A percentile compares a stretch with the other conserved stretches of the same genome.
phyloP scores from a whole-genome alignment of 2,329 filamentous ascomycete species.

The Aulographum hederae region DNA sequence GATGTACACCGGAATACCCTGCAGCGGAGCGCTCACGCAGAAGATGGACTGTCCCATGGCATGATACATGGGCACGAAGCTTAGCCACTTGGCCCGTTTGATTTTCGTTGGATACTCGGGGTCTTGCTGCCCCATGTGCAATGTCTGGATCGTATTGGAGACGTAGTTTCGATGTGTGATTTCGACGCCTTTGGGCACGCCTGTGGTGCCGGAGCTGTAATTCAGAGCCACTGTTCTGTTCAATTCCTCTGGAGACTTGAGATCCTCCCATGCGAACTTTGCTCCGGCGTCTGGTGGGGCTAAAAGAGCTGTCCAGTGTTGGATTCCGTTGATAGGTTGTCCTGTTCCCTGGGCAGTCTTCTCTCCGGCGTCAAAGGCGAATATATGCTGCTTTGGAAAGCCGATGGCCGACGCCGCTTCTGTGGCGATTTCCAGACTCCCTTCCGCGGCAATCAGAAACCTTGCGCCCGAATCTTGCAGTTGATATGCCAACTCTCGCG shows the following conservation, averaged over 20 bases:
- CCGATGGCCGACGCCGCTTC: conserved; percentile 44
- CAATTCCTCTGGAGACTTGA: conserved; percentile 27
- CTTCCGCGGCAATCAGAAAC: conserved; percentile 47
- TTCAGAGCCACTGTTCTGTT: conserved; percentile 50
- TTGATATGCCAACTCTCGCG: conserved; percentile 58
- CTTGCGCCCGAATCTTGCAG: conserved; percentile 50
- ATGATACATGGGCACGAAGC: conserved; percentile 63
- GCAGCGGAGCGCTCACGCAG: conserved; percentile 37
- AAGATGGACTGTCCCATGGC: conserved; percentile 51
- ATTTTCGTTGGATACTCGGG: conserved; percentile 28
- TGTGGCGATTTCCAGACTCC: conserved; percentile 41
- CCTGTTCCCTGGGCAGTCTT: conserved; percentile 25
- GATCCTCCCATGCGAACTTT: conserved; percentile 45
- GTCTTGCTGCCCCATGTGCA: conserved; percentile 27
- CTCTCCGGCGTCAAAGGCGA: conserved; percentile 41
- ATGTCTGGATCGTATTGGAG: conserved; percentile 46
- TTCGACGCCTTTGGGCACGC: conserved; percentile 68
- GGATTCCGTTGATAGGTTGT: conserved; percentile 19
- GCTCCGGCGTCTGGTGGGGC: conserved; percentile 31
- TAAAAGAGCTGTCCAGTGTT: conserved; percentile 48
- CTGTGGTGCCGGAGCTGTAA: conserved; percentile 65
- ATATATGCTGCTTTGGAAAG: conserved; percentile 37
- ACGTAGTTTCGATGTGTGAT: conserved; percentile 65
- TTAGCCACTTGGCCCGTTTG: conserved; percentile 30
- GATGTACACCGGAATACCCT: conserved; percentile 35